Percentiles rank a stretch among this genome's conserved stretches.
Conservation (phyloP, 2,329 filamentous ascomycete species). For the Aureobasidium sp. region DNA sequence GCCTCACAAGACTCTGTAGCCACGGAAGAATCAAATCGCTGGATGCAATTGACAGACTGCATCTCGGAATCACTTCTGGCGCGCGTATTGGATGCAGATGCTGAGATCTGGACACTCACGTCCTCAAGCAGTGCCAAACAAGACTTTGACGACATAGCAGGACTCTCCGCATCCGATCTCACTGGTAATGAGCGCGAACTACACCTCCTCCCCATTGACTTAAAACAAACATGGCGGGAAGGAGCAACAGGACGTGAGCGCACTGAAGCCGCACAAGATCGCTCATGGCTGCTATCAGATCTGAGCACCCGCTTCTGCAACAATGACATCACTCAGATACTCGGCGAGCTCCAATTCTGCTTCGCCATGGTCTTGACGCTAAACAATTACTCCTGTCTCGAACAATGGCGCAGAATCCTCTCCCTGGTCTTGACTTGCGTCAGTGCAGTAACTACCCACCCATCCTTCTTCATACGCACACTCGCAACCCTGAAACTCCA, state of each 20-base stretch:
- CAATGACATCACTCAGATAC: conserved; percentile 22
- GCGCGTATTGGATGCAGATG: conserved; percentile 41
- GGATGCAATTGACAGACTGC: conserved; percentile 43
- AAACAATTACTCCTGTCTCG: conserved; percentile 57
- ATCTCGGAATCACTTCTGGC: conserved; percentile 43
- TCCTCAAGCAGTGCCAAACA: conserved; percentile 49
- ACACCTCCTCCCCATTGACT: conserved; percentile 49
- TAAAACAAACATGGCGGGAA: conserved; percentile 54
- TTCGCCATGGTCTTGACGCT: conserved; percentile 56
- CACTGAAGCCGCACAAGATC: conserved; percentile 54
- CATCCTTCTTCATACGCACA: conserved; percentile 45
- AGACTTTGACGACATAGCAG: conserved; percentile 54
- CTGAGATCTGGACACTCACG: conserved; percentile 47
- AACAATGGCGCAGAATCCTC: conserved; percentile 57
- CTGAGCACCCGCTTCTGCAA: conserved; percentile 32
- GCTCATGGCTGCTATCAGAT: conserved; percentile 52
- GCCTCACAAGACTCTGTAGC: conserved; percentile 27
- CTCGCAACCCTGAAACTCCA: conserved; percentile 45
- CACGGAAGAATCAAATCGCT: conserved; percentile 40
- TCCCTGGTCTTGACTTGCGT: conserved; percentile 50
- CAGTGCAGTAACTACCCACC: conserved; percentile 40
- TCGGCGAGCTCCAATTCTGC: conserved; percentile 55
- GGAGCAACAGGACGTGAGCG: conserved; percentile 54
- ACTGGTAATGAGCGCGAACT: conserved; percentile 40
- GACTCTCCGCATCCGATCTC: conserved; percentile 33